Evolutionary conservation across 2,329 filamentous ascomycete genomes (phyloP).

Genomic region (Pseudocercospora cruenta): DNA sequence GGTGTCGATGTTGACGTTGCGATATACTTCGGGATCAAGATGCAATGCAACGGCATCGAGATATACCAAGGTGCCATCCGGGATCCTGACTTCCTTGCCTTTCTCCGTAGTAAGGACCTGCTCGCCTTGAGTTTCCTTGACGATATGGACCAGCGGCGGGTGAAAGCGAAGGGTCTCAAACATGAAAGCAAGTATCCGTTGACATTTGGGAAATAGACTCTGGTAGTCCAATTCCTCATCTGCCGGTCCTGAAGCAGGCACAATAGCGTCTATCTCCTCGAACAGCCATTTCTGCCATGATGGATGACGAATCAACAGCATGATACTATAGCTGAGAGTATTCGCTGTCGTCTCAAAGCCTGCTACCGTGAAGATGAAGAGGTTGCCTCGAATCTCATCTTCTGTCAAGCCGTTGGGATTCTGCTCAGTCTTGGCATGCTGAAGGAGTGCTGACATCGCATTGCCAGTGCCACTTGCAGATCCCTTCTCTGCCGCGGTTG

Average conservation of each 20-base stretch:
- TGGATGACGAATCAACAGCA: conserved; percentile 51
- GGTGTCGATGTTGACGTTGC: conserved; percentile 28
- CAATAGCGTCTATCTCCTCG: conserved; percentile 51
- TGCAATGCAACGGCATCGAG: conserved; percentile 43
- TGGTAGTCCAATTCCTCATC: conserved; percentile 45
- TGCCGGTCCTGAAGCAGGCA: conserved; percentile 32
- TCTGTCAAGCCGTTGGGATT: conserved; percentile 37
- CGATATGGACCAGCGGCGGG: conserved; percentile 43
- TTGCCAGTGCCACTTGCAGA: conserved; percentile 25
- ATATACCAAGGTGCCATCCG: conserved; percentile 41
- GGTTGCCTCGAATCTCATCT: conserved; percentile 49
- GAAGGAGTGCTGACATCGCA: conserved; percentile 35
- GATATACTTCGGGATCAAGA: conserved; percentile 29
- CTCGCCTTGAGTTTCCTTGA: conserved; percentile 38
- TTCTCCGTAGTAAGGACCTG: conserved; percentile 38
- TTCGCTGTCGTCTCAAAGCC: conserved; percentile 57
- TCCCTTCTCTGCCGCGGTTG: conserved; percentile 9
- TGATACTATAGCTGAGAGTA: conserved; percentile 54
- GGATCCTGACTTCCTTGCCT: conserved; percentile 37
- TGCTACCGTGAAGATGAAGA: conserved; percentile 53
- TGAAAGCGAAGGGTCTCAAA: conserved; percentile 53
- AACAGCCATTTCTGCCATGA: conserved; percentile 57
- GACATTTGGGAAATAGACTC: conserved; percentile 48
- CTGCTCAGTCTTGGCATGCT: conserved; percentile 25
- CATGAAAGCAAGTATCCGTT: conserved; percentile 54